phyloP scores from a whole-genome alignment of 176 grass and related monocot species.

The Eragrostis nindensis region DNA sequence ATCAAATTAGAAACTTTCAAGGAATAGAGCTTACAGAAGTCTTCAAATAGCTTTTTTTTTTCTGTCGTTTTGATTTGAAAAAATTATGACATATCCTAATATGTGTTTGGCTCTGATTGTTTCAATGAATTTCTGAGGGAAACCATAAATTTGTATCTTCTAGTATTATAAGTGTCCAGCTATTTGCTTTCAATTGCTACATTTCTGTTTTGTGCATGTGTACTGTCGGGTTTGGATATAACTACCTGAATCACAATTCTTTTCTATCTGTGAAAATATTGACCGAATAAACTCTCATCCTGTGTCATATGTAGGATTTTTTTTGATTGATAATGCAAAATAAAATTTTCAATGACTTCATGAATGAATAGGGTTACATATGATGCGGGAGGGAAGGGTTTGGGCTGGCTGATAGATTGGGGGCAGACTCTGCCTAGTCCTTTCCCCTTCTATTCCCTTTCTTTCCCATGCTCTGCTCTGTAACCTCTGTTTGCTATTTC shows the following conservation, averaged over 20 bases:
- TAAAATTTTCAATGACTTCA: neutral
- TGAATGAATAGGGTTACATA: neutral
- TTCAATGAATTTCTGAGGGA: neutral
- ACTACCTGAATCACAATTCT: neutral
- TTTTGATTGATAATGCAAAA: too few species aligned
- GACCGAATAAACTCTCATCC: neutral
- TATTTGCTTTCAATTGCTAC: neutral
- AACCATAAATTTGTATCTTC: neutral
- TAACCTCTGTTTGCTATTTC: neutral
- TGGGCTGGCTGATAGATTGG: neutral
- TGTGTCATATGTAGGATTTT: neutral
- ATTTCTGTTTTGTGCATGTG: neutral
- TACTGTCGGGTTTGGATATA: neutral
- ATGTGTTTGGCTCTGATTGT: neutral
- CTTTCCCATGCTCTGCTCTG: neutral
- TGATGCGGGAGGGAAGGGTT: neutral
- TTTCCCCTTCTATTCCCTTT: neutral
- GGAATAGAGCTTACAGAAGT: neutral
- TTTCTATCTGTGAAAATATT: slow-evolving; percentile 11
- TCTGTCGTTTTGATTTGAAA: neutral
- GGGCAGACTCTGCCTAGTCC: neutral
- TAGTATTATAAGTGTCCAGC: neutral
- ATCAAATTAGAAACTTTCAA: neutral
- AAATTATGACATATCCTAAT: neutral
- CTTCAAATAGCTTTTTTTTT: neutral